Percentiles rank a stretch among this genome's conserved stretches.
phyloP scores from a whole-genome alignment of 345 rosid genomes.

The Leavenworthia alabamica region DNA sequence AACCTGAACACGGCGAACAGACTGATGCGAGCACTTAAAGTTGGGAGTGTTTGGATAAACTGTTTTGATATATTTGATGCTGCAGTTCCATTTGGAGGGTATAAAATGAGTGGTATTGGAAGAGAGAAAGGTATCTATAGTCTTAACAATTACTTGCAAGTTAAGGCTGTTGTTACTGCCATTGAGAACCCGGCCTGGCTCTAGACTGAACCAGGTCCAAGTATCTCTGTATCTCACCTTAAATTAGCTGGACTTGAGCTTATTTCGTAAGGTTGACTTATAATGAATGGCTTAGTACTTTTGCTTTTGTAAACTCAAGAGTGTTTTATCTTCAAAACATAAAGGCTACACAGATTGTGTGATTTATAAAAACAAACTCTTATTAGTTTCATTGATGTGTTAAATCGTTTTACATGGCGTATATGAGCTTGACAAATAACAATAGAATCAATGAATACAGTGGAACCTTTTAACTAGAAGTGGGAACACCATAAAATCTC shows the following conservation, averaged over 20 bases:
- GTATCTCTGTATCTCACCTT: neutral
- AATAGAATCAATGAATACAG: constrained; percentile 11
- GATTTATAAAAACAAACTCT: neutral
- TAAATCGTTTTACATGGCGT: neutral
- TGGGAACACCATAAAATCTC: too few relatives aligned
- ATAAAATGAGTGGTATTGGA: constrained; percentile 87
- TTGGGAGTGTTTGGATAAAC: constrained; percentile 75
- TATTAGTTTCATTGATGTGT: neutral
- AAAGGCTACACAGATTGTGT: neutral
- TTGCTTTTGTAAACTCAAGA: neutral
- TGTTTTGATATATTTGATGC: constrained; percentile 77
- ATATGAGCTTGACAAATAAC: constrained; percentile 13
- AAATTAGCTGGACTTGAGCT: neutral
- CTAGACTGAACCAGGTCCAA: constrained; percentile 26
- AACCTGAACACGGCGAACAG: constrained; percentile 71
- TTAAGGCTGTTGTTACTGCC: constrained; percentile 83
- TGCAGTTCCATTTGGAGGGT: constrained; percentile 87
- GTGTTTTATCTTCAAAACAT: neutral
- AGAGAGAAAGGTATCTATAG: constrained; percentile 85
- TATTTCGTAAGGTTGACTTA: neutral
- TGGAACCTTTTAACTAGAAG: constrained; percentile 8
- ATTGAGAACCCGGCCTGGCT: constrained; percentile 88
- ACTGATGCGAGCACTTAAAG: constrained; percentile 58
- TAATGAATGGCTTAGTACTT: constrained; percentile 1
- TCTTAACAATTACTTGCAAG: constrained; percentile 76